A percentile compares a stretch with the other conserved stretches of the same genome.
phyloP scores from a whole-genome alignment of 2,329 filamentous ascomycete species.

The Amphichorda felina region DNA sequence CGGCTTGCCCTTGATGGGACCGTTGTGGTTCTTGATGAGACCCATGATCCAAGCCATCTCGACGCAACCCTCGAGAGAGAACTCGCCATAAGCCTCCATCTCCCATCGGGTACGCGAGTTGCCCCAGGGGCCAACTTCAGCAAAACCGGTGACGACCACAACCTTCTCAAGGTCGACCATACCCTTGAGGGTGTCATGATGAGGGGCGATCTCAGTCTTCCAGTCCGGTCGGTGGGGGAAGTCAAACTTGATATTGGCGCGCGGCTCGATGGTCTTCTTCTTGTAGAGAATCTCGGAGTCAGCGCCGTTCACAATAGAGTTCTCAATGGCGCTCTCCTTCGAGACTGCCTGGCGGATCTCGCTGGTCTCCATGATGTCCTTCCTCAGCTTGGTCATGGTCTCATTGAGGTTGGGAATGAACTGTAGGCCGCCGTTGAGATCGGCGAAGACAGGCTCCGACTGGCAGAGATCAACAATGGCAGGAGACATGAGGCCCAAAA shows the following conservation, averaged over 20 bases:
- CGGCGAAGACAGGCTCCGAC: conserved; percentile 87
- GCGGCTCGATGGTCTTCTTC: conserved; percentile 84
- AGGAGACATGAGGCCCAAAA: conserved; percentile 91
- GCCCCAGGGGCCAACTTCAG: conserved; percentile 95
- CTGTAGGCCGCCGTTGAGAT: conserved; percentile 93
- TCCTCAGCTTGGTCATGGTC: conserved; percentile 84
- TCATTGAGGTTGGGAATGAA: conserved; percentile 95
- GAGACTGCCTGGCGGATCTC: conserved; percentile 88
- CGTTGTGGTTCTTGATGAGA: conserved; percentile 97
- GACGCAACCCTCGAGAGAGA: conserved; percentile 93
- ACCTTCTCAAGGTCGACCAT: conserved; percentile 98
- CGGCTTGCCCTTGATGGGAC: conserved; percentile 85
- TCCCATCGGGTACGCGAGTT: conserved; percentile 98
- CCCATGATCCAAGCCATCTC: conserved; percentile 99
- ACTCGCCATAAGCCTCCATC: conserved; percentile 95
- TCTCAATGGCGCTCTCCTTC: conserved; percentile 92
- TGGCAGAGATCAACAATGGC: conserved; percentile 93
- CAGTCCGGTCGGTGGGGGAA: conserved; percentile 87
- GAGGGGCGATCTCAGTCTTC: conserved; percentile 79
- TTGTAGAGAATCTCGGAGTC: conserved; percentile 87
- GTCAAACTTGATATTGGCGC: conserved; percentile 95
- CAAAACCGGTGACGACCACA: conserved; percentile 92
- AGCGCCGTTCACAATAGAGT: conserved; percentile 93
- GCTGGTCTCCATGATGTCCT: conserved; percentile 89
- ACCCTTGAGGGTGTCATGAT: conserved; percentile 80